Percentiles rank a stretch among this genome's conserved stretches.
phyloP scores from a whole-genome alignment of 345 rosid species.

The Rhizophora mangle region DNA sequence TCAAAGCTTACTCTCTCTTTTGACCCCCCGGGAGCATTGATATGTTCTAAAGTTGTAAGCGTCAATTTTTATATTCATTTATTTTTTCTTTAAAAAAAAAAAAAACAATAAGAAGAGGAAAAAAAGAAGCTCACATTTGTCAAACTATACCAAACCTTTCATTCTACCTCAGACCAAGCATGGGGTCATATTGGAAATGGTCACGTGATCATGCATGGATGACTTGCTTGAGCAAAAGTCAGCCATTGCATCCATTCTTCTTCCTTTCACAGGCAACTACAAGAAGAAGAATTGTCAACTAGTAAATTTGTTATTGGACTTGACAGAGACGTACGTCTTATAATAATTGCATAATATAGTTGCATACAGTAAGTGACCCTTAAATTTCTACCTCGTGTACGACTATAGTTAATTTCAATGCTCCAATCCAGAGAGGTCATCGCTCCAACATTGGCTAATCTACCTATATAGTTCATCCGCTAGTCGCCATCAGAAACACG shows the following conservation, averaged over 20 bases:
- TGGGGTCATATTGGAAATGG: neutral
- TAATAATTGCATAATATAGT: too few species aligned
- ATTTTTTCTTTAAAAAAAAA: neutral
- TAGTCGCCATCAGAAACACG: neutral
- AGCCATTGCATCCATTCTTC: too few species aligned
- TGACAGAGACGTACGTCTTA: too few species aligned
- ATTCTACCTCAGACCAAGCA: neutral
- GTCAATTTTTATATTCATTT: neutral
- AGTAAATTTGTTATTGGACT: too few species aligned
- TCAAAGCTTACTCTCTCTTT: conserved; percentile 24
- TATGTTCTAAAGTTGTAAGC: neutral
- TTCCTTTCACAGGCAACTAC: too few species aligned
- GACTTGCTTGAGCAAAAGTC: too few species aligned
- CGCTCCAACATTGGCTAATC: neutral
- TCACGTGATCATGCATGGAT: conserved; percentile 1
- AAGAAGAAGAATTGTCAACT: too few species aligned
- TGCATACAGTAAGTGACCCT: too few species aligned
- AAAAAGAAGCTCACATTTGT: too few species aligned
- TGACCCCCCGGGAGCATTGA: conserved; percentile 18
- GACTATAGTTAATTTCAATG: neutral
- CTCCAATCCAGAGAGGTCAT: neutral
- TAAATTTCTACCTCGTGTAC: too few species aligned
- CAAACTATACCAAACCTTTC: neutral
- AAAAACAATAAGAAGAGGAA: neutral
- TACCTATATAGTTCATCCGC: neutral